Base-by-base conservation (phyloP, 345 rosid species). In the Citrus medica region DNA sequence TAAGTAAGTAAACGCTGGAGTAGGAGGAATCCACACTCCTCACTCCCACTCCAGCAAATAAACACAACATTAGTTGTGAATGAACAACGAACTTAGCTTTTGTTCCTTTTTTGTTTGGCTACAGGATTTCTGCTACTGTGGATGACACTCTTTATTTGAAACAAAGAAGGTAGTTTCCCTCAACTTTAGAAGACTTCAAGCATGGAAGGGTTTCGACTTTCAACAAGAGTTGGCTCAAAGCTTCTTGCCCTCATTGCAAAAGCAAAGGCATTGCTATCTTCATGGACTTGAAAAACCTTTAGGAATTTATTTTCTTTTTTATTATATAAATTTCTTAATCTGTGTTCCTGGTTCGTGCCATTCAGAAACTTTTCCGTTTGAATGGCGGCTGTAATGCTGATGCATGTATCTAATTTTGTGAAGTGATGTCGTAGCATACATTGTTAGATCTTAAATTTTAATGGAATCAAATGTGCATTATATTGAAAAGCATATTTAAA, bases 71-170 rank as follows among this genome's bases (percentile, higher is more conserved):
- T n/a, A 61, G 16, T 27, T 9, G 0, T 25, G 16, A 61, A 61
- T 16, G 0, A 16, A 30, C 25, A 59, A 58, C 3, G 48, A 37
- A 37, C 71, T 67, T 22, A 37, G 16, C 48, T 8, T 51, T 21
- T 71, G 10, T 22, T 17, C 19, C 12, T 63, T 76, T n/a, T 27
- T 3, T 30, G 27, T 55, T 42, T 66, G 33, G 67, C 5, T 56
- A 56, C 13, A 85, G 87, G 87, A 55, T 1, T 80, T 61, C 46
- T 82, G 73, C 70, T 85, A 48, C 10, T 64, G 37, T 80, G 87
- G 85, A 4, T 73, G 46, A 27, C 58, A 69, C 73, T 82, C 2
- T 66, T 80, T 32, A 3, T 80, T 35, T 82, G 79, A 85, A 85
- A 68, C 73, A 71, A 42, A 67, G 35, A 55, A 4, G 6, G 22